These are phyloP conservation scores for Gilbertella persicaria DNA, from an alignment of 371 early-diverging fungal species.

Conservation along the genomic window DNA sequence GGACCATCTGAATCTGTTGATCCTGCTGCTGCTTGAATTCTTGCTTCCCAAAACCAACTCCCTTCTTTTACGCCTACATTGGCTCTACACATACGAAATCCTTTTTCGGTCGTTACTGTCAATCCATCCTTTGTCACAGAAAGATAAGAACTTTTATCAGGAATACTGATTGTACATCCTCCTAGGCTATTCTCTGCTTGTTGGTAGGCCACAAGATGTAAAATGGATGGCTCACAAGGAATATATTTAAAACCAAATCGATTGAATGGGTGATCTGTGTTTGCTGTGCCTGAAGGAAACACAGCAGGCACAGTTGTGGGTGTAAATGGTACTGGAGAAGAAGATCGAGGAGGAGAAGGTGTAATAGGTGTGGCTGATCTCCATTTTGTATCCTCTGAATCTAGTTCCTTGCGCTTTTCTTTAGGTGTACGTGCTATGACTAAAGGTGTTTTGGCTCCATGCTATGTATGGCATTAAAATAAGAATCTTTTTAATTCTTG, in stretches of 20 bases:
- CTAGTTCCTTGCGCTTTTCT: constrained; percentile 23
- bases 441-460: constrained; percentile 13
- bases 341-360: constrained; percentile 28
- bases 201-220: constrained; percentile 58
- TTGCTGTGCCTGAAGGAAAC: constrained; percentile 26
- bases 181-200: constrained; percentile 51
- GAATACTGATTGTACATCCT: constrained; percentile 57
- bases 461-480: background rate
- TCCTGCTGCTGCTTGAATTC: constrained; percentile 46
- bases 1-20: constrained; percentile 49
- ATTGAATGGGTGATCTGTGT: constrained; percentile 48
- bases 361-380: constrained; percentile 32
- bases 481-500: background rate
- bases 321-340: constrained; percentile 32
- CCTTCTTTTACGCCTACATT: constrained; percentile 71
- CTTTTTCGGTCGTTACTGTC: constrained; percentile 65
- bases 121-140: constrained; percentile 61
- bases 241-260: constrained; percentile 68
- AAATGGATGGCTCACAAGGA: constrained; percentile 56
- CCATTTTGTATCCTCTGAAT: constrained; percentile 25
- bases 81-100: constrained; percentile 72
- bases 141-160: constrained; percentile 70
- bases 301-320: constrained; percentile 29
- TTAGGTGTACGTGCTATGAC: constrained; percentile 14
- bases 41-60: constrained; percentile 71